Evolutionary conservation across 495 filamentous ascomycete genomes (phyloP), one percentile per base, ranked within the genome.

Genomic region (Penicillium antarcticum): DNA sequence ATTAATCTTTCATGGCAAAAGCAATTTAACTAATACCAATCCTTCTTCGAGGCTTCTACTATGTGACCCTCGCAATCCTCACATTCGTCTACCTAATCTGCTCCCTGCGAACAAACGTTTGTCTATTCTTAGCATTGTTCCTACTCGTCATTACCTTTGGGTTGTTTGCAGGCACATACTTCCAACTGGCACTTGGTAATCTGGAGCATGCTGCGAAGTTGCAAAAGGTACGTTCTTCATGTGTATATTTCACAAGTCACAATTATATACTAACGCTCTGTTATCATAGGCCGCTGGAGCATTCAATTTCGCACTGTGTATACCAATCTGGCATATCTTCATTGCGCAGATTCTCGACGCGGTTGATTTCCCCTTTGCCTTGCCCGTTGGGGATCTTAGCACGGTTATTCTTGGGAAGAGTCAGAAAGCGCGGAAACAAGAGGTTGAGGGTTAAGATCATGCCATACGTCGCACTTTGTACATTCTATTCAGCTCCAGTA

Each of bases 41-140:
- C 35, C 3, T 26, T 4, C 29, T 6, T 7, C 5, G 23, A 69
- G 65, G 55, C 5, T 56, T 71, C 12, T 71, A 71, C 55, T 69
- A 52, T 36, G 56, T 66, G 10, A 56, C 41, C 6, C 59, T 73
- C 12, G 44, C 57, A n/a, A 13, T 89, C 23, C 64, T 89, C 37
- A 83, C 79, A 60, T 67, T 87, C 48, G 63, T 91, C 52, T 91
- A 82, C 70, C 62, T 87, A 8, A 78, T 89, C 55, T 85, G 81
- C 69, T 78, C 84, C 1, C 71, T 91, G 18, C 81, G 87, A 13
- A 89, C 87, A 8, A 91, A 89, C 60, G 51, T 87, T 46, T 76
- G 77, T 53, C 82, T 88, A 60, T 79, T 89, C 58, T 40, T 80
- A 49, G 85, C 88, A 61, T 85, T 89, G 56, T 64, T 85, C 42